Conservation (phyloP, 225 moss, liverwort and hornwort genomes). For the Pseudisothecium myosuroides region DNA sequence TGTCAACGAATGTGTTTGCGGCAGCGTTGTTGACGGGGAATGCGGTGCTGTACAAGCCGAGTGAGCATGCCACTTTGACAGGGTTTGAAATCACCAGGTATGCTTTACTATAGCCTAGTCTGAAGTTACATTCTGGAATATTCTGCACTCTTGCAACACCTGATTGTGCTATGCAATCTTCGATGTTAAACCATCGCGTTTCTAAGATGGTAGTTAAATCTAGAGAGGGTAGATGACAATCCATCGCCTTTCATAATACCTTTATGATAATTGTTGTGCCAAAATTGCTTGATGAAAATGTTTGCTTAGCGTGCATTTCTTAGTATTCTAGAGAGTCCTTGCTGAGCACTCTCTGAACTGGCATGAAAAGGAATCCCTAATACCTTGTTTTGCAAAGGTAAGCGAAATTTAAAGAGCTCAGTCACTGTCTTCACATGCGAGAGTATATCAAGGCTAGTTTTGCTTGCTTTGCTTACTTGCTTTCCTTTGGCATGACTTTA, state of each 20-base stretch:
- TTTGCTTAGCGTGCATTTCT: background rate
- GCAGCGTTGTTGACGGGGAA: constrained; percentile 86
- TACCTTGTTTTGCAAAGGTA: background rate
- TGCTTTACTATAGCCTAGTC: background rate
- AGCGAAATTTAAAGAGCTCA: background rate
- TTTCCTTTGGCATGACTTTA: background rate
- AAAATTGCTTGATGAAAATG: background rate
- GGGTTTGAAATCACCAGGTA: constrained; percentile 71
- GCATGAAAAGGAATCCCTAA: background rate
- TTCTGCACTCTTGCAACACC: background rate
- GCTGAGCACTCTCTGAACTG: background rate
- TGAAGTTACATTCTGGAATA: background rate
- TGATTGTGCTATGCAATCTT: background rate
- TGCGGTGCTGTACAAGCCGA: constrained; percentile 88
- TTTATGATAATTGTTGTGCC: background rate
- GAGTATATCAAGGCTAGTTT: background rate
- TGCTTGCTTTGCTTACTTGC: background rate
- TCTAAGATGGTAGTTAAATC: background rate
- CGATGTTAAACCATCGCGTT: background rate
- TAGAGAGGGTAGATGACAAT: background rate
- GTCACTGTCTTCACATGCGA: background rate
- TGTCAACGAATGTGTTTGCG: constrained; percentile 77
- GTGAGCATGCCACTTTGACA: constrained; percentile 82
- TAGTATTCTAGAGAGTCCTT: background rate
- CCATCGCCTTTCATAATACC: background rate